Conservation (phyloP, 1,284 basidiomycete species). For the Peniophora sp. region DNA sequence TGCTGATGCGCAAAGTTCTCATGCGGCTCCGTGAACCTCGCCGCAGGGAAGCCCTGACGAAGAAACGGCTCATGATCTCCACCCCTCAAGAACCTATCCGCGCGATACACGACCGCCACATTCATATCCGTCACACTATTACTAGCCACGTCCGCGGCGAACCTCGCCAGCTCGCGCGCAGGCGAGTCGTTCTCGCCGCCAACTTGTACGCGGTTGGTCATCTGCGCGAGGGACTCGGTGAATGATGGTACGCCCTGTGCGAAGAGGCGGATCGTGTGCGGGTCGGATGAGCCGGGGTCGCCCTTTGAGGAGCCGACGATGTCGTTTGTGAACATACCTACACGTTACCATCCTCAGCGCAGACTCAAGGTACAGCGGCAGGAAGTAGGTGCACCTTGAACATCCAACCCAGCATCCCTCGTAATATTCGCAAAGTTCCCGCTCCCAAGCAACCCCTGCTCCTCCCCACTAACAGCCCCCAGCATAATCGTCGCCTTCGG, state of each 20-base stretch:
- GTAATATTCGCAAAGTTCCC: conserved; percentile 36
- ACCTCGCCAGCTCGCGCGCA: conserved; percentile 40
- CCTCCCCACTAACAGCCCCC: conserved; percentile 42
- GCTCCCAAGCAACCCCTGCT: conserved; percentile 42
- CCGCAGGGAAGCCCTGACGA: conserved; percentile 37
- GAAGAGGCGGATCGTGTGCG: conserved; percentile 41
- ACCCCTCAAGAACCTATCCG: conserved; percentile 43
- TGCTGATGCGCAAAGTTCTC: conserved; percentile 52
- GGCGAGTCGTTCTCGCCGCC: conserved; percentile 49
- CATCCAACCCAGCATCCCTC: conserved; percentile 32
- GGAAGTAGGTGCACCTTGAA: conserved; percentile 34
- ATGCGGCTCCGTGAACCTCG: conserved; percentile 47
- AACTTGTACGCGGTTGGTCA: conserved; percentile 25
- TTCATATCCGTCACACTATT: conserved; percentile 39
- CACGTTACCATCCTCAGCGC: not conserved
- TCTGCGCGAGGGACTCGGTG: conserved; percentile 28
- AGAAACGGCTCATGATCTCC: conserved; percentile 49
- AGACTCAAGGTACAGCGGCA: not conserved
- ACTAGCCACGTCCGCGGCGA: conserved; percentile 38
- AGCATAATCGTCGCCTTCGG: conserved; percentile 46
- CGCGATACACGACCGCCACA: conserved; percentile 39
- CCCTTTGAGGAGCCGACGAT: conserved; percentile 43
- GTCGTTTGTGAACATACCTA: conserved; percentile 41
- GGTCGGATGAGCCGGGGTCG: conserved; percentile 35
- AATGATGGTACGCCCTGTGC: conserved; percentile 35